These are phyloP conservation scores for Diaporthe ilicicola DNA, from an alignment of 2,329 filamentous ascomycete species.

Conservation along the genomic window DNA sequence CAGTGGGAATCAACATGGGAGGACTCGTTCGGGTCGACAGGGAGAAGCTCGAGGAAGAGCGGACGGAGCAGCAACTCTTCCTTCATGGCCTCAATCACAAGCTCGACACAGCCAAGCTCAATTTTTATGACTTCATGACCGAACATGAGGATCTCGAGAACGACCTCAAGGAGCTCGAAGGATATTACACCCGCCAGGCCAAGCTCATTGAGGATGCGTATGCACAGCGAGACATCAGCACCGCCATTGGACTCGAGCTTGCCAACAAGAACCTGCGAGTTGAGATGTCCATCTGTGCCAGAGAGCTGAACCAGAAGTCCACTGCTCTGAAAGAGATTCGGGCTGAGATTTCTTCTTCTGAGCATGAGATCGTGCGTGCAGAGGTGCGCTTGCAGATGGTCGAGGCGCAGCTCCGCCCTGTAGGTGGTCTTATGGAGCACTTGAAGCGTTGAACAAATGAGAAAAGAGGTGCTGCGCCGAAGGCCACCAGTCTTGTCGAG, in stretches of 20 bases:
- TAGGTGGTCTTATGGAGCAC: neutral
- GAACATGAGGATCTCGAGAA: neutral
- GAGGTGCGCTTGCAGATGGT: neutral
- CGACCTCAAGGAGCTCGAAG: neutral
- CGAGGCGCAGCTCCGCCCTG: neutral
- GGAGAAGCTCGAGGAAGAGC: neutral
- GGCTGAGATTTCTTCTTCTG: too few species aligned
- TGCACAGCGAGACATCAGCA: neutral
- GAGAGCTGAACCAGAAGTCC: neutral
- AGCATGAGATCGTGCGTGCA: neutral
- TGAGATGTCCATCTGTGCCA: neutral
- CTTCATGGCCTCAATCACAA: neutral
- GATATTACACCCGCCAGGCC: neutral
- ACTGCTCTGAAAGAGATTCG: neutral
- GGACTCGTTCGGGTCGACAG: neutral
- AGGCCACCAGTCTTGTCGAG: too few species aligned
- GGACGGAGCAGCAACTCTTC: neutral
- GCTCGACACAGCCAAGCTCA: neutral
- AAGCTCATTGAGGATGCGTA: neutral
- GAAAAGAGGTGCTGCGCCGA: accelerated
- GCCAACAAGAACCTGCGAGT: neutral
- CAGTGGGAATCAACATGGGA: neutral
- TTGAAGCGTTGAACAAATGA: neutral
- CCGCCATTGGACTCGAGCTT: neutral
- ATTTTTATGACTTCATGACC: neutral